Evolutionary conservation across 2,329 filamentous ascomycete species (phyloP).

Genomic region (Fusarium subglutinans): DNA sequence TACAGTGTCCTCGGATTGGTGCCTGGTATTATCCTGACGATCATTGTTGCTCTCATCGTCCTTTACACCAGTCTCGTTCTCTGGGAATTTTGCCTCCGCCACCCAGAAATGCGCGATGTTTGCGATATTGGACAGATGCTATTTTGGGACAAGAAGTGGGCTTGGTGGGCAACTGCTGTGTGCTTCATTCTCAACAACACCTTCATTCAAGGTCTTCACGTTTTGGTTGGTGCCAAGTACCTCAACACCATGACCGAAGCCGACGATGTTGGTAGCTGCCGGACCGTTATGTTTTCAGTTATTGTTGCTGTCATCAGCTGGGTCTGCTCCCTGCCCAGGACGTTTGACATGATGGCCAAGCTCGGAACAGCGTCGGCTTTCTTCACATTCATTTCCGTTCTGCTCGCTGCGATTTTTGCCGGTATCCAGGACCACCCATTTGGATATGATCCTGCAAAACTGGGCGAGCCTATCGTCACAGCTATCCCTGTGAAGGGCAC

Average conservation of each 20-base stretch:
- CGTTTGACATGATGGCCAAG: conserved; percentile 82
- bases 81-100: conserved; percentile 89
- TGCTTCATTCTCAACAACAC: conserved; percentile 97
- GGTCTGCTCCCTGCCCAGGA: conserved; percentile 83
- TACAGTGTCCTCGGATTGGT: conserved; percentile 89
- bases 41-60: conserved; percentile 79
- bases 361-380: conserved; percentile 81
- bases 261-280: conserved; percentile 68
- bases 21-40: conserved; percentile 82
- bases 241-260: conserved; percentile 86
- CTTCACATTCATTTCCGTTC: conserved; percentile 89
- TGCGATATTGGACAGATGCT: conserved; percentile 97
- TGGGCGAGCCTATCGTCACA: conserved; percentile 73
- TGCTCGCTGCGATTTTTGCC: conserved; percentile 84
- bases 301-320: conserved; percentile 80
- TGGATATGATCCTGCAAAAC: conserved; percentile 63
- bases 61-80: conserved; percentile 74
- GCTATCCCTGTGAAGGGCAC: conserved; percentile 75
- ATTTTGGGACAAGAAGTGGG: conserved; percentile 84
- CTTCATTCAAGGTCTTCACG: conserved; percentile 85
- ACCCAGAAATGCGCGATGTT: conserved; percentile 91
- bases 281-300: conserved; percentile 82
- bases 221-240: conserved; percentile 85
- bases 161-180: conserved; percentile 74
- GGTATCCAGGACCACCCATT: conserved; percentile 79